A percentile compares a stretch with the other conserved stretches of the same genome.
Conservation (phyloP, 75 land plant genomes). For the Cunninghamia lanceolata region DNA sequence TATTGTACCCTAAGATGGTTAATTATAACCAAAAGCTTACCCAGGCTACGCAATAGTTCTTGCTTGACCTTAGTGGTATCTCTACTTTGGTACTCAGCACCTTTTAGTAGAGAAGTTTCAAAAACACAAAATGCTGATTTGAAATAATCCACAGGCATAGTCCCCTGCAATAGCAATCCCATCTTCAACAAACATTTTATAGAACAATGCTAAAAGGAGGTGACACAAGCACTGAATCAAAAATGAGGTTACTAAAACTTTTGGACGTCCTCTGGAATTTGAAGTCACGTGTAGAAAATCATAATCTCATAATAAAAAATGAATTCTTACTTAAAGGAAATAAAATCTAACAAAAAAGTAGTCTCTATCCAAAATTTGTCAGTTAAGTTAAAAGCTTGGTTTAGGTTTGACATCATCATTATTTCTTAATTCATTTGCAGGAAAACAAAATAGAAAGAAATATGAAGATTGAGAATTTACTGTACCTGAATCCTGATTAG, state of each 20-base stretch:
- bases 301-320: neutral
- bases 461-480: neutral
- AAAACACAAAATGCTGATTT: slow-evolving; percentile 72
- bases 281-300: neutral
- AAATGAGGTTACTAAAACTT: neutral
- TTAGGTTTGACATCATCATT: neutral
- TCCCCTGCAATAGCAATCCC: slow-evolving; percentile 51
- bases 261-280: neutral
- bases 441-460: neutral
- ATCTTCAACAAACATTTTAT: slow-evolving; percentile 12
- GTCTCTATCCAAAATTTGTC: neutral
- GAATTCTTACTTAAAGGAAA: neutral
- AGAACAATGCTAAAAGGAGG: neutral
- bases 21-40: slow-evolving; percentile 30
- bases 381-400: neutral
- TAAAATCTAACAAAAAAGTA: neutral
- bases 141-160: slow-evolving; percentile 59
- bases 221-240: neutral
- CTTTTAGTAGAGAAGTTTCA: slow-evolving; percentile 47
- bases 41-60: slow-evolving; percentile 83
- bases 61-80: slow-evolving; percentile 77
- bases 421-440: neutral
- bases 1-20: neutral
- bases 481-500: neutral
- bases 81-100: slow-evolving; percentile 33